Conservation (phyloP, 768 basidiomycete genomes). For the Trametes coccinea region DNA sequence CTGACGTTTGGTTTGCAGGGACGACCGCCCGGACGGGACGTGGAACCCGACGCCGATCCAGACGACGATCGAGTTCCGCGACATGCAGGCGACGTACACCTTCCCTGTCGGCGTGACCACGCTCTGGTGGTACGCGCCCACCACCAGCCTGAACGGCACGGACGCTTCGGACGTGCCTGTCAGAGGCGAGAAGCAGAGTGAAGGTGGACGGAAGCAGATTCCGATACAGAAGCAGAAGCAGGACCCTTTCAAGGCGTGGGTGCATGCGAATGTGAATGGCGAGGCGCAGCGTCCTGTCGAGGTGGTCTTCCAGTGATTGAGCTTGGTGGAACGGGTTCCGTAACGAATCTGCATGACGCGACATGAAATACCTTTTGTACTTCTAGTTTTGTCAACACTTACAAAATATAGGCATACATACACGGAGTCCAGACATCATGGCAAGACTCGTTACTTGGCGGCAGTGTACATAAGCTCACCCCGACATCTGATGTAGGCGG, state of each 20-base stretch:
- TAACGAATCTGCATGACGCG: background rate
- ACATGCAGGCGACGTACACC: constrained; percentile 64
- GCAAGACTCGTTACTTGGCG: too few relatives aligned
- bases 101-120: constrained; percentile 77
- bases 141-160: background rate
- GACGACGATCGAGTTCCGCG: constrained; percentile 65
- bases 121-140: constrained; percentile 49
- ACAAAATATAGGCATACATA: too few relatives aligned
- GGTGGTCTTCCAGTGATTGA: constrained; percentile 4
- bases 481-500: too few relatives aligned
- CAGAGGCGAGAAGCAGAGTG: background rate
- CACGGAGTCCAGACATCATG: too few relatives aligned
- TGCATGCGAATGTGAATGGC: constrained; percentile 11
- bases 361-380: too few relatives aligned
- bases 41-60: constrained; percentile 57
- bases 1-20: constrained; percentile 30
- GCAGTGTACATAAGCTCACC: too few relatives aligned
- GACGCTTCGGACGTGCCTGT: background rate
- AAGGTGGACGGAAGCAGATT: background rate
- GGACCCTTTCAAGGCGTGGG: constrained; percentile 14
- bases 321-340: background rate
- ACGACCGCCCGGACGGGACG: constrained; percentile 48
- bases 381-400: too few relatives aligned
- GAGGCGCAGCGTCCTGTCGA: constrained; percentile 14
- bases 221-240: background rate